Base-by-base conservation (phyloP, 2,329 filamentous ascomycete genomes). In the Malbranchea zuffiana region DNA sequence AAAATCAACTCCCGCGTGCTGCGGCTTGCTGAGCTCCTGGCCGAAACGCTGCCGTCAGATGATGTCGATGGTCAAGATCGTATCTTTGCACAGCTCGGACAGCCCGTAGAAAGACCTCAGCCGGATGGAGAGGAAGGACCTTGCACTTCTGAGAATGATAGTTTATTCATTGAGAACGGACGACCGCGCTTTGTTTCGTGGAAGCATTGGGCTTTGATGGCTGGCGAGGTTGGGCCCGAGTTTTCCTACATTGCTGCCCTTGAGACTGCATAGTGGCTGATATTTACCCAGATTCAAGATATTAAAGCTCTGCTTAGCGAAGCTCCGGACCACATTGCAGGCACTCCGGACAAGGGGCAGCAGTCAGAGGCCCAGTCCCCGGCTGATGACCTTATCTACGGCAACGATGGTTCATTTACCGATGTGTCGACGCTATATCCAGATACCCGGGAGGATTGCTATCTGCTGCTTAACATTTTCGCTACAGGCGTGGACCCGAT, bases 131-230 rank as follows among this genome's bases (percentile, higher is more conserved):
- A 43, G 15, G 41, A 41, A 20, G 37, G 41, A n/a, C n/a, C n/a
- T n/a, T 15, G 41, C 41, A 6, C 32, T 43, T 13, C 33, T 43
- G n/a, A n/a, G n/a, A n/a, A n/a, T n/a, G n/a, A n/a, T n/a, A n/a
- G n/a, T 6, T 19, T 41, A 25, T 37, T 37, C 11, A 20, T 37
- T n/a, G 32, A 40, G 27, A 25, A 32, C 8, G 37, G 41, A 10
- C 37, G 37, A 25, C 41, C 41, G 5, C 41, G 32, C 23, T 43
- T 37, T 37, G 41, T 43, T 27, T 43, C 41, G 11, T 43, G 37
- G 28, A 28, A 40, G 7, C 41, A 43, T 24, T 43, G 41, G 27
- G 41, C 41, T 13, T 37, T 43, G 10, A 17, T 43, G 11, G 41
- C 41, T 15, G 41, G 40, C 6, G 41, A 43, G 37, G 41, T 43